Base-by-base conservation (phyloP, 2,329 filamentous ascomycete species). In the Alternaria sp. region DNA sequence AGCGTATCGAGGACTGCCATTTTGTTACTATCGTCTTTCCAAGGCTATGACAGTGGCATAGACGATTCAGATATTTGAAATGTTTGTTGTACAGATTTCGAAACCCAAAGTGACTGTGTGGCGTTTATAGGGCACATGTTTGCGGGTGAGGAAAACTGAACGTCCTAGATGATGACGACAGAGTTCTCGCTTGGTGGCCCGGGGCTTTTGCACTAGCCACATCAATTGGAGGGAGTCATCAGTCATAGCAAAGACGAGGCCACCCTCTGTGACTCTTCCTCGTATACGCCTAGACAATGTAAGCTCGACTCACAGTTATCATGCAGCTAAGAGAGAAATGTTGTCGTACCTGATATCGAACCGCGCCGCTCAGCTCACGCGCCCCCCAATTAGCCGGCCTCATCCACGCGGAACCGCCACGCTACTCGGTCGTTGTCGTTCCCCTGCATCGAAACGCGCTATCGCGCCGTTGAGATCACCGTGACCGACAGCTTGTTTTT, bases 1-100 rank as follows among this genome's bases (percentile, higher is more conserved):
- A 78, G 66, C 16, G 59, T 62, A 36, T 65, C 62, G 48, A 77
- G 68, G 8, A 62, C 59, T 49, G 67, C 62, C 71, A 73, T 75
- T 24, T 22, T 55, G 20, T 20, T 14, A 44, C 26, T 22, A 36
- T 38, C 30, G 28, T 20, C 11, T 30, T 7, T 20, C 16, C 18
- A 2, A 14, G 8, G 5, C 12, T 49, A n/a, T 51, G 11, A 39
- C 2, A 28, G 28, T 12, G 52, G 12, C 20, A 11, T 12, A 12
- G 12, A 24, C 1, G 3, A 34, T 7, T 16, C 7, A 18, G 34
- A 34, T 30, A 30, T 46, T 16, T 14, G 4, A 18, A 22, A 14
- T 51, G 34, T n/a, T 16, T 24, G 24, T 26, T 12, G 8, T 32
- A 3, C 9, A 11, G 12, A 12, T 9, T 11, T 4, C 3, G 6